These are phyloP conservation scores for Catharanthus roseus DNA, from an alignment of 257 asterid genomes.

Conservation along the genomic window DNA sequence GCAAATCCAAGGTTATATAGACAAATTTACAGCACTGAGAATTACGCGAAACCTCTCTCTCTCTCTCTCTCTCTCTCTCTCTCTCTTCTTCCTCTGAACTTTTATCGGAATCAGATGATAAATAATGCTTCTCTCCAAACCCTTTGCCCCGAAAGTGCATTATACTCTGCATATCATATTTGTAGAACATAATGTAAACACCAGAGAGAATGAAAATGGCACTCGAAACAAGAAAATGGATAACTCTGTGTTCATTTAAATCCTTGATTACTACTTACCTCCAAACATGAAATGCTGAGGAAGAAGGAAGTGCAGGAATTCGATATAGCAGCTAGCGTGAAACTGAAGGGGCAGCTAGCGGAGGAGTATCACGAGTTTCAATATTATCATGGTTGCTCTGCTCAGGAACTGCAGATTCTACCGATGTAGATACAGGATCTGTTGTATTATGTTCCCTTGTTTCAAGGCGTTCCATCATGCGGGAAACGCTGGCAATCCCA, in stretches of 20 bases:
- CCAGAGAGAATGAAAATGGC: conserved; percentile 1
- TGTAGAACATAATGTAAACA: background rate
- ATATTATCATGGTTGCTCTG: conserved; percentile 33
- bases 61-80: background rate
- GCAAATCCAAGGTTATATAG: conserved; percentile 10
- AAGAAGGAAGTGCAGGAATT: conserved; percentile 28
- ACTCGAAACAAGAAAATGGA: background rate
- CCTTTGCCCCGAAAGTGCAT: background rate
- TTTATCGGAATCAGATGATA: background rate
- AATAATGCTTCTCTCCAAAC: background rate
- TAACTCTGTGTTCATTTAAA: conserved; percentile 1
- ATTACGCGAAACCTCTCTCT: background rate
- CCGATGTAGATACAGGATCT: conserved; percentile 21
- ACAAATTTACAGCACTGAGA: conserved; percentile 13
- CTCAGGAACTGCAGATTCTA: conserved; percentile 31
- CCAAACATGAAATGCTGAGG: conserved; percentile 66
- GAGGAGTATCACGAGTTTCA: conserved; percentile 30
- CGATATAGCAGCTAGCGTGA: conserved; percentile 28
- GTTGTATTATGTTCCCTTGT: conserved; percentile 42
- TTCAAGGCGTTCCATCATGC: conserved; percentile 89
- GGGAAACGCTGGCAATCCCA: conserved; percentile 77
- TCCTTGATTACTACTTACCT: conserved; percentile 47
- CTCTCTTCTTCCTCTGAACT: background rate
- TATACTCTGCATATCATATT: conserved; percentile 2
- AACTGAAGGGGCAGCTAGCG: conserved; percentile 45